Evolutionary conservation across 169 alveolate genomes (phyloP).

Genomic region (Eimeria acervulina): DNA sequence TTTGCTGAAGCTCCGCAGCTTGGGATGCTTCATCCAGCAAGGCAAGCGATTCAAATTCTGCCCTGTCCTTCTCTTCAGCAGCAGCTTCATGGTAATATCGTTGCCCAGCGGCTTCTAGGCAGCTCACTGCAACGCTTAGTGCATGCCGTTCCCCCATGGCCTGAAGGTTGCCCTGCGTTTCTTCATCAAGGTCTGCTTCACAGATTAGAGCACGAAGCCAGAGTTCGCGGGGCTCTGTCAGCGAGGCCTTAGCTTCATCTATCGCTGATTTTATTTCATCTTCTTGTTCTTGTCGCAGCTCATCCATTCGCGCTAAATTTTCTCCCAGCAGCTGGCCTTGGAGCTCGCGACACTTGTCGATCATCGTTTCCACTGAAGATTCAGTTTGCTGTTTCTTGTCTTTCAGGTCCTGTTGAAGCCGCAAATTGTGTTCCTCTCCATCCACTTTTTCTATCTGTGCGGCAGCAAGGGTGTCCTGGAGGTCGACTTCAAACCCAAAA

Average conservation of each 20-base stretch:
- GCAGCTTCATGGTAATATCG: slow-evolving; percentile 52
- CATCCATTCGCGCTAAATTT: slow-evolving; percentile 51
- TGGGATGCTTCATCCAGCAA: slow-evolving; percentile 10
- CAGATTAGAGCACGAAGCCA: slow-evolving; percentile 12
- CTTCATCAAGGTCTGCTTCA: slow-evolving; percentile 62
- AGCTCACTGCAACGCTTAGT: slow-evolving; percentile 58
- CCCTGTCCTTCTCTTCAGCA: slow-evolving; percentile 59
- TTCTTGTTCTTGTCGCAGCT: slow-evolving; percentile 31
- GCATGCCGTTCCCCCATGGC: slow-evolving; percentile 65
- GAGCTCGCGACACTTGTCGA: slow-evolving; percentile 41
- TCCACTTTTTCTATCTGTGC: slow-evolving; percentile 6
- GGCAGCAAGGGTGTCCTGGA: slow-evolving; percentile 14
- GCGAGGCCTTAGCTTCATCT: slow-evolving; percentile 33
- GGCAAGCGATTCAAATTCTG: slow-evolving; percentile 63
- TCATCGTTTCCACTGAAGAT: slow-evolving; percentile 52
- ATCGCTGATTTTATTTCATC: slow-evolving; percentile 30
- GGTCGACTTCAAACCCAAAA: slow-evolving; percentile 36
- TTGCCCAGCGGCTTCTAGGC: slow-evolving; percentile 73
- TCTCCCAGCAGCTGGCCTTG: slow-evolving; percentile 32
- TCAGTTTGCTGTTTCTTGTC: slow-evolving; percentile 60
- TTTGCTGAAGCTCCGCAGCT: slow-evolving; percentile 13
- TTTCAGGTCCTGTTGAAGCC: slow-evolving; percentile 38
- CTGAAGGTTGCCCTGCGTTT: slow-evolving; percentile 54
- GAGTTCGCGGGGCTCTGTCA: slow-evolving; percentile 56
- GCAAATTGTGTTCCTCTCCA: background rate